Base-by-base conservation (phyloP, 1,284 basidiomycete species). In the Ceratobasidium sp. region DNA sequence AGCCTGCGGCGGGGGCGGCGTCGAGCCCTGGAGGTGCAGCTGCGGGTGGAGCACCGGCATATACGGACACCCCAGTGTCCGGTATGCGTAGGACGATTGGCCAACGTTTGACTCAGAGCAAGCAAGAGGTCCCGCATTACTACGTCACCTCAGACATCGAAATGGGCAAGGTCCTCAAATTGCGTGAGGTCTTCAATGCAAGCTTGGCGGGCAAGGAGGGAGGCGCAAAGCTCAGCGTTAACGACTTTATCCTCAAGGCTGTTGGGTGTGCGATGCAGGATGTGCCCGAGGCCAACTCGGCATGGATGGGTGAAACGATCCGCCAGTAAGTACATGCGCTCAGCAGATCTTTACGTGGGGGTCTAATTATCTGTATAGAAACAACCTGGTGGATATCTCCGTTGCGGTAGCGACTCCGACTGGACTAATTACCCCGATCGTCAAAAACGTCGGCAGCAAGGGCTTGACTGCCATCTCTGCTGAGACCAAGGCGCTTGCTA, bases 231-330 rank as follows among this genome's bases (percentile, higher is more conserved):
- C 89, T 99, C 76, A 97, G 94, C 78, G 95, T 99, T 75, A 98
- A 99, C 83, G 98, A 99, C 86, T 99, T 99, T 82, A 91, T 99
- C 80, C 91, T 99, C 83, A 99, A 99, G 86, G 98, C 96, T 6
- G 91, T 93, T 56, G 91, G 93, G 9, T 92, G 96, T 78, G 97
- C 98, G 3, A 88, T 99, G 74, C 88, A 89, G 72, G 97, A 99
- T 82, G 97, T 99, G 41, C 98, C 98, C 72, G 98, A 99, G 83
- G 97, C 93, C 78, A 99, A 99, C 87, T 95, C 96, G 72, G 95
- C 96, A 22, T 99, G 97, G 97, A 85, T 98, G 79, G 97, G 97
- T 79, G 98, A 99, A 80, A 89, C 91, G 74, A 98, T 99, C 83
- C 87, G 97, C 83, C 94, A 95, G 95, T 96, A 83, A 82, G 94